These are phyloP conservation scores for Coccomyxa subellipsoidea DNA, from an alignment of 163 green algal species.

Conservation along the genomic window DNA sequence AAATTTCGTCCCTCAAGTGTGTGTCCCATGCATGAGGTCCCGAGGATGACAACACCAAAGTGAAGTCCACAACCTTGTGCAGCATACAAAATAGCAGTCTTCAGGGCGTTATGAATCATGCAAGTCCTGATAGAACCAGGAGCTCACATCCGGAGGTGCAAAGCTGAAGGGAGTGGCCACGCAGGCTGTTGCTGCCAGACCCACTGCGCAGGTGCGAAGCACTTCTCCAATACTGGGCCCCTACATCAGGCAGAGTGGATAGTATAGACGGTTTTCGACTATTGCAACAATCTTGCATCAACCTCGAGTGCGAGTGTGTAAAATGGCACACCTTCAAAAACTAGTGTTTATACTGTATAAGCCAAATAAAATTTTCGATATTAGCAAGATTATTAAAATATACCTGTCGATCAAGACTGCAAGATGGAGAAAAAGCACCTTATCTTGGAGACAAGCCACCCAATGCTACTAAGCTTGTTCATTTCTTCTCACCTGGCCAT, in stretches of 20 bases:
- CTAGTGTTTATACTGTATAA: not conserved
- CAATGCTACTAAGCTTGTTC: not conserved
- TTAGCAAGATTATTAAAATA: not conserved
- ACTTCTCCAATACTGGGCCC: not conserved
- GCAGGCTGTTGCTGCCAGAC: constrained; percentile 11
- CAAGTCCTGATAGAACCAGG: not conserved
- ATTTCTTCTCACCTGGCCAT: not conserved
- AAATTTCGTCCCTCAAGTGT: no score
- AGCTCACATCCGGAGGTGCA: constrained; percentile 10
- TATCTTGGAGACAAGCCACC: not conserved
- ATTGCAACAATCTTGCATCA: not conserved
- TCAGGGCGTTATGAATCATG: no score
- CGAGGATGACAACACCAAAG: no score
- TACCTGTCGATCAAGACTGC: not conserved
- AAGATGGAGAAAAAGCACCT: not conserved
- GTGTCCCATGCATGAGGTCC: no score
- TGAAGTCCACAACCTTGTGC: no score
- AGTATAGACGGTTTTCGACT: no score
- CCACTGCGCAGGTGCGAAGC: constrained; percentile 10
- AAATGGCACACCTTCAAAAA: not conserved
- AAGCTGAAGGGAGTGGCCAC: constrained; percentile 2
- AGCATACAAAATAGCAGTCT: no score
- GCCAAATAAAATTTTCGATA: not conserved
- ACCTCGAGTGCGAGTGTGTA: not conserved
- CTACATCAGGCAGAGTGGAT: not conserved